These are phyloP conservation scores for Auriscalpium microsporum DNA, from an alignment of 768 basidiomycete genomes.

Conservation along the genomic window DNA sequence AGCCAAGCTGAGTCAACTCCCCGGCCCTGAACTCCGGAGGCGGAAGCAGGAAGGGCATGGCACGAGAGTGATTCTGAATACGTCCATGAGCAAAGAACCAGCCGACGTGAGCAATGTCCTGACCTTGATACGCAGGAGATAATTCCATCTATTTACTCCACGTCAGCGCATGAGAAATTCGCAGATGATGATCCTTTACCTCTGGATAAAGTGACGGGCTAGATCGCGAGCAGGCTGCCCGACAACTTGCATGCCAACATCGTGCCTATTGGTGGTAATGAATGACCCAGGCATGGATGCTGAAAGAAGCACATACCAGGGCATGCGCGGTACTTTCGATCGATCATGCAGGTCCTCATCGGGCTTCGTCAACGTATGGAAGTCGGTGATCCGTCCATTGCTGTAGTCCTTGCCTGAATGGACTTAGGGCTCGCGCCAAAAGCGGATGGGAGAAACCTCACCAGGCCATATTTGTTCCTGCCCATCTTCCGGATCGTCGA, in stretches of 20 bases:
- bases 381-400: slow-evolving; percentile 83
- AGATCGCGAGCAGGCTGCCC: slow-evolving; percentile 95
- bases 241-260: slow-evolving; percentile 91
- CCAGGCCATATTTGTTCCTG: slow-evolving; percentile 81
- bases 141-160: slow-evolving; percentile 67
- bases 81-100: neutral
- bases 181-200: slow-evolving; percentile 34
- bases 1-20: slow-evolving; percentile 68
- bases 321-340: slow-evolving; percentile 84
- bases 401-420: slow-evolving; percentile 84
- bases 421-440: neutral
- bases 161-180: too few species aligned
- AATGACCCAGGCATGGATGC: neutral
- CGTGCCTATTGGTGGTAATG: slow-evolving; percentile 57
- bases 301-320: slow-evolving; percentile 54
- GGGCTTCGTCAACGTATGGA: slow-evolving; percentile 79
- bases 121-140: slow-evolving; percentile 87
- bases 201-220: slow-evolving; percentile 88
- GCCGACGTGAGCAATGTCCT: slow-evolving; percentile 7
- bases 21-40: slow-evolving; percentile 84
- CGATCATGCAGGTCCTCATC: slow-evolving; percentile 96
- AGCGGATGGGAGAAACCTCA: slow-evolving; percentile 21
- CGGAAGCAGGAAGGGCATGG: slow-evolving; percentile 90
- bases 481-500: slow-evolving; percentile 72
- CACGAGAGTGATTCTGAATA: slow-evolving; percentile 75